phyloP scores from a whole-genome alignment of 139 green algal species.

The Tetratostichococcus sp. region DNA sequence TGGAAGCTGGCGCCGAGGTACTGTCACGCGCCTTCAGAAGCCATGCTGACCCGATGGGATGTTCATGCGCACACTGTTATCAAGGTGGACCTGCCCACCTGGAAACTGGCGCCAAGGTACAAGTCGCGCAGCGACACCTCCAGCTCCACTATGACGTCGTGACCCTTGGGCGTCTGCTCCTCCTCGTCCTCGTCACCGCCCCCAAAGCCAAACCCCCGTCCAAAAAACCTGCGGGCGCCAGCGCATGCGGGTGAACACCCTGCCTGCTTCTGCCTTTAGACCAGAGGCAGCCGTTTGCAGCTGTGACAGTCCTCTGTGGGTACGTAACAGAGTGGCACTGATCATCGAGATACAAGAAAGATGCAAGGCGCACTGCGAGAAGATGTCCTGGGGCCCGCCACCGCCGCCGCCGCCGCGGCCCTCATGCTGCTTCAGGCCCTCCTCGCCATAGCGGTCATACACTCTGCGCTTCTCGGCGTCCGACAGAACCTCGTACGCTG shows the following conservation, averaged over 20 bases:
- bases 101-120: conserved; percentile 82
- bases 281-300: no score
- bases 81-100: no score
- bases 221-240: conserved; percentile 51
- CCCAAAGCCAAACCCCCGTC: conserved; percentile 50
- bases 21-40: no score
- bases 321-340: no score
- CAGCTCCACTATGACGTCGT: conserved; percentile 82
- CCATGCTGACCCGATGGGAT: no score
- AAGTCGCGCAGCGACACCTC: conserved; percentile 84
- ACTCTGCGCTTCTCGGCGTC: conserved; percentile 88
- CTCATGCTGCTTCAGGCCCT: conserved; percentile 90
- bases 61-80: no score
- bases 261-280: no score
- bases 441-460: conserved; percentile 96
- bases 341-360: no score
- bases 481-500: conserved; percentile 94
- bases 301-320: no score
- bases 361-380: conserved; percentile 77
- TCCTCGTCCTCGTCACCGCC: conserved; percentile 68
- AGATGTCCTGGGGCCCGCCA: conserved; percentile 69
- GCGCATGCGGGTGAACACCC: no score
- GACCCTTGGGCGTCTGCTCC: conserved; percentile 75
- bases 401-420: conserved; percentile 52
- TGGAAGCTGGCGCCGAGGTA: no score